Conservation (phyloP, 805 yeast genomes). For the Saturnispora besseyi region DNA sequence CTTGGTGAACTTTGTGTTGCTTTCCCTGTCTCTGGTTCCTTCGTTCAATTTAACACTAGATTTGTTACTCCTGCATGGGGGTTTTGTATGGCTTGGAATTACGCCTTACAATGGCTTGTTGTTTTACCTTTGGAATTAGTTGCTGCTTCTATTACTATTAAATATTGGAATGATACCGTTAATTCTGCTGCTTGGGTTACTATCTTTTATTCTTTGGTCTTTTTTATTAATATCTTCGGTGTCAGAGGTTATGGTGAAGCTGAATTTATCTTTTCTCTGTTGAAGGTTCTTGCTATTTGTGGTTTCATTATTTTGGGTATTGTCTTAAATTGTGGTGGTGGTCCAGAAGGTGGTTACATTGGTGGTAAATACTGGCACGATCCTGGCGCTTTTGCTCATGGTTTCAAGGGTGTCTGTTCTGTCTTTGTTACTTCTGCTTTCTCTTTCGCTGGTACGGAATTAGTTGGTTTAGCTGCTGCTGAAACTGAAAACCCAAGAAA, state of each 20-base stretch:
- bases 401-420: constrained; percentile 57
- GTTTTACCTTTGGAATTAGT: constrained; percentile 48
- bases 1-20: constrained; percentile 55
- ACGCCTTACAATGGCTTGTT: constrained; percentile 46
- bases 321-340: constrained; percentile 55
- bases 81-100: constrained; percentile 54
- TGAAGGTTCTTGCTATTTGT: constrained; percentile 48
- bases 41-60: constrained; percentile 51
- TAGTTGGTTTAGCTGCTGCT: constrained; percentile 57
- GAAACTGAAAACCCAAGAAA: constrained; percentile 55
- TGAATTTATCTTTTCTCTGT: constrained; percentile 46
- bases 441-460: constrained; percentile 60
- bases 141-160: constrained; percentile 44
- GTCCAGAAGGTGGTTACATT: constrained; percentile 46
- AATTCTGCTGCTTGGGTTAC: constrained; percentile 50
- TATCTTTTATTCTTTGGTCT: constrained; percentile 43
- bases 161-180: constrained; percentile 37
- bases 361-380: constrained; percentile 52
- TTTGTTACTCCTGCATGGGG: constrained; percentile 52
- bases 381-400: constrained; percentile 49
- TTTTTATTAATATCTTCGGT: constrained; percentile 49
- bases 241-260: constrained; percentile 64
- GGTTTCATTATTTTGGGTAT: constrained; percentile 52
- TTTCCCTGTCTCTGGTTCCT: constrained; percentile 58
- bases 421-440: constrained; percentile 55